These are phyloP conservation scores for Colletotrichum ledebouriae DNA, from an alignment of 2,329 filamentous ascomycete genomes.

Conservation along the genomic window DNA sequence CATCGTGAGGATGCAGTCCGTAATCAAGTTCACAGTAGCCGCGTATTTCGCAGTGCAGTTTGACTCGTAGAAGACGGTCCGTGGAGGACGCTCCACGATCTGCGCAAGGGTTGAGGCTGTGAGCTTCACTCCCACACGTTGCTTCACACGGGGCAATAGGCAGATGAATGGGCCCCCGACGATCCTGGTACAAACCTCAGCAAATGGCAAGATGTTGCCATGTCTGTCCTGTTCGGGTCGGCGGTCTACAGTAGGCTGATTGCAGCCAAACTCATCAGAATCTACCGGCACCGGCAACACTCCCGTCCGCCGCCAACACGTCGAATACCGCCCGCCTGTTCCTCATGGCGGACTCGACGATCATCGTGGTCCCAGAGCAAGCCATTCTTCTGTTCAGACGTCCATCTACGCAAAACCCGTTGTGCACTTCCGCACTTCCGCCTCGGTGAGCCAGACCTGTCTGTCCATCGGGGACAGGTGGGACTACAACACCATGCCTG, in stretches of 20 bases:
- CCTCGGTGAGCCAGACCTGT: background rate
- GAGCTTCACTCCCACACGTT: background rate
- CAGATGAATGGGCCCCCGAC: background rate
- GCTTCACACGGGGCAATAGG: too few relatives aligned
- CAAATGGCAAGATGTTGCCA: background rate
- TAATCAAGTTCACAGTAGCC: background rate
- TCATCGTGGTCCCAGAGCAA: background rate
- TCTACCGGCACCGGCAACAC: too few relatives aligned
- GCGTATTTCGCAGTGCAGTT: background rate
- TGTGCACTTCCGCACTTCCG: conserved; percentile 3
- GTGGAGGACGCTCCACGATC: background rate
- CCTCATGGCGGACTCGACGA: too few relatives aligned
- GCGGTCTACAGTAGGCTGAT: too few relatives aligned
- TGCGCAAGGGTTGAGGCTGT: background rate
- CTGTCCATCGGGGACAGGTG: background rate
- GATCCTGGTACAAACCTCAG: too few relatives aligned
- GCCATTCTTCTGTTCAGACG: background rate
- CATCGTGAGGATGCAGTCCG: background rate
- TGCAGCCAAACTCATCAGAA: too few relatives aligned
- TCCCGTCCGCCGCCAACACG: too few relatives aligned
- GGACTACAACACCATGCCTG: conserved; percentile 10
- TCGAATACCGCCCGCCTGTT: too few relatives aligned
- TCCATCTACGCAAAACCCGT: too few relatives aligned
- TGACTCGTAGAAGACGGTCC: background rate
- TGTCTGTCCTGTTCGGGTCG: background rate